Percentiles rank a stretch among this genome's conserved stretches.
These are phyloP conservation scores for Globisporangium carolinianum DNA, from an alignment of 352 stramenopile genomes.

Conservation along the genomic window DNA sequence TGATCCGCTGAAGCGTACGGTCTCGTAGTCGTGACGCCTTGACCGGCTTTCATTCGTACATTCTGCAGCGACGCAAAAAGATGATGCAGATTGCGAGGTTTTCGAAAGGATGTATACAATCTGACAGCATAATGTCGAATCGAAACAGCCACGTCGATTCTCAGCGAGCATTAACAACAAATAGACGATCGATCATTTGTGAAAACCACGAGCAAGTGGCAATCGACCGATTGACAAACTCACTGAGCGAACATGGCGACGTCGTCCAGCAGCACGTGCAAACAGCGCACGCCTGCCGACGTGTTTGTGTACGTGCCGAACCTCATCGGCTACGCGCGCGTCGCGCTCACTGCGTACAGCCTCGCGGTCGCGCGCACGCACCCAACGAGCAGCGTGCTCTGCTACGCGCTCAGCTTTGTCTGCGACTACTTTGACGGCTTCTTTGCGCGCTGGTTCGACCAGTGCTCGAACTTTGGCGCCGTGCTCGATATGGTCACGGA, in stretches of 20 bases:
- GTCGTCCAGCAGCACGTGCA: neutral
- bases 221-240: too few relatives aligned
- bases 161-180: too few relatives aligned
- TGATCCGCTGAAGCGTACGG: too few relatives aligned
- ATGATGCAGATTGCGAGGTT: too few relatives aligned
- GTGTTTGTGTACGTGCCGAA: slow-evolving; percentile 97
- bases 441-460: slow-evolving; percentile 94
- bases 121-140: too few relatives aligned
- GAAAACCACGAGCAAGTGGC: too few relatives aligned
- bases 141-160: too few relatives aligned
- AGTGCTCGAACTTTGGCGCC: slow-evolving; percentile 93
- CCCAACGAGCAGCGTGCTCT: slow-evolving; percentile 74
- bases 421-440: slow-evolving; percentile 98
- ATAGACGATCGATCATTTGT: too few relatives aligned
- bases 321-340: slow-evolving; percentile 92
- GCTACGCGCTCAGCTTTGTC: slow-evolving; percentile 94
- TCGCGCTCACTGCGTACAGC: slow-evolving; percentile 83
- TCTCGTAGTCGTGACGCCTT: too few relatives aligned
- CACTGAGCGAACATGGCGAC: slow-evolving; percentile 4
- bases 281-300: slow-evolving; percentile 40
- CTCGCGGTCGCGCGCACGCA: slow-evolving; percentile 65
- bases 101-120: too few relatives aligned
- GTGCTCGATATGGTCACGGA: slow-evolving; percentile 99
- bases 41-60: too few relatives aligned
- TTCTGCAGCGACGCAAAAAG: too few relatives aligned